A percentile compares a stretch with the other conserved stretches of the same genome.
phyloP scores from a whole-genome alignment of 2,329 filamentous ascomycete species.

The Hymenoscyphus scutula region DNA sequence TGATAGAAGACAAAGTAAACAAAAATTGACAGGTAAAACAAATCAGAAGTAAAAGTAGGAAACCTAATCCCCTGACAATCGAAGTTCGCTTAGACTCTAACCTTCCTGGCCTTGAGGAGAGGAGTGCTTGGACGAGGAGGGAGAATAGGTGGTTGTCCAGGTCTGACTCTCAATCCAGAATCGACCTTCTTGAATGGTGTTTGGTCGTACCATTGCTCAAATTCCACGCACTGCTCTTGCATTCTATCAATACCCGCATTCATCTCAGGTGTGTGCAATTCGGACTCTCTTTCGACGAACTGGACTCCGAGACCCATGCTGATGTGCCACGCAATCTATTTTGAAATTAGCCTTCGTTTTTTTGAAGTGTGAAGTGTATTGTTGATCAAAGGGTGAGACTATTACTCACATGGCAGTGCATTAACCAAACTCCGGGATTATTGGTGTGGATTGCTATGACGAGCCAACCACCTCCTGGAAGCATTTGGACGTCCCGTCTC shows the following conservation, averaged over 20 bases:
- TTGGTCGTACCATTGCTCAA: neutral
- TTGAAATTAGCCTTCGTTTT: neutral
- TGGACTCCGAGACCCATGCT: constrained; percentile 12
- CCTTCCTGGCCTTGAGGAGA: neutral
- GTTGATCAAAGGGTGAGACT: neutral
- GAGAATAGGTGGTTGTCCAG: neutral
- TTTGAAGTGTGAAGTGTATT: neutral
- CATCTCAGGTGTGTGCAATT: neutral
- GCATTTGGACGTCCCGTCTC: constrained; percentile 8
- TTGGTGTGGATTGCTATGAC: constrained; percentile 12
- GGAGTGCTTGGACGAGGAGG: neutral
- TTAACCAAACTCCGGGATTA: constrained; percentile 12
- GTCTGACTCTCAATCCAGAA: neutral
- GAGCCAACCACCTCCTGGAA: constrained; percentile 1
- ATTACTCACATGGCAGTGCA: constrained; percentile 24
- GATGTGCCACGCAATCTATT: constrained; percentile 14
- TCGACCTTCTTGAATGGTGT: constrained; percentile 5
- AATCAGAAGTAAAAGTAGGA: neutral
- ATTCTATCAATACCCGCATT: neutral
- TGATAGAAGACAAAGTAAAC: neutral
- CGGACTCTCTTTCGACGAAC: constrained; percentile 6
- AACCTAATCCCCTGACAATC: neutral
- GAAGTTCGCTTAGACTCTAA: constrained; percentile 1
- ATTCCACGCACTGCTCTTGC: neutral
- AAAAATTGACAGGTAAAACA: neutral